phyloP scores from a whole-genome alignment of 805 yeast species.

The Debaryomyces tyrocola region DNA sequence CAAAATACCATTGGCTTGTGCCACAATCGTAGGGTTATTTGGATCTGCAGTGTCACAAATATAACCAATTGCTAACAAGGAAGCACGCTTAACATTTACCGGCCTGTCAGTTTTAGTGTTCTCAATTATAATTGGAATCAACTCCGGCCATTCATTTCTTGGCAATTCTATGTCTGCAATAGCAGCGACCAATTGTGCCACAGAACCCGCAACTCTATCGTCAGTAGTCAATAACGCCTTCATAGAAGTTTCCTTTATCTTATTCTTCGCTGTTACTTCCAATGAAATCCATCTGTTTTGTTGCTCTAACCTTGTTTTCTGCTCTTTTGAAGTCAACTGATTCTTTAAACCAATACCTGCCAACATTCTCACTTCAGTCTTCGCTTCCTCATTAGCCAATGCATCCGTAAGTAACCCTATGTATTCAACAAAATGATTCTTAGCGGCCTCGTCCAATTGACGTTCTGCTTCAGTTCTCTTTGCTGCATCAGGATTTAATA shows the following conservation, averaged over 20 bases:
- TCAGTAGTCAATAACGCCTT: constrained; percentile 62
- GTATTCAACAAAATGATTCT: constrained; percentile 74
- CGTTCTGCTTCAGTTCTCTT: constrained; percentile 77
- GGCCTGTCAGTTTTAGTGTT: constrained; percentile 81
- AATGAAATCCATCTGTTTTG: constrained; percentile 74
- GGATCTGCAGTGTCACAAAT: constrained; percentile 96
- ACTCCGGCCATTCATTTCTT: constrained; percentile 80
- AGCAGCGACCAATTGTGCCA: constrained; percentile 94
- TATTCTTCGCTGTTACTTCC: constrained; percentile 52
- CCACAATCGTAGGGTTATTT: constrained; percentile 65
- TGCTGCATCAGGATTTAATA: constrained; percentile 63
- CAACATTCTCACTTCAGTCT: constrained; percentile 82
- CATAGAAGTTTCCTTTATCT: constrained; percentile 63
- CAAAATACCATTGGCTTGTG: constrained; percentile 87
- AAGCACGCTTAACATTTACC: constrained; percentile 79
- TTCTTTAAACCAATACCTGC: constrained; percentile 89
- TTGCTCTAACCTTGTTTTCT: constrained; percentile 54
- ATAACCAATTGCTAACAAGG: constrained; percentile 87
- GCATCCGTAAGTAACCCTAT: constrained; percentile 68
- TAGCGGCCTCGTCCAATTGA: constrained; percentile 68
- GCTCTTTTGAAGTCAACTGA: constrained; percentile 81
- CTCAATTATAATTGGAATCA: constrained; percentile 80
- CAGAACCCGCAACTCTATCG: constrained; percentile 79
- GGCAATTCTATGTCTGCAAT: constrained; percentile 96
- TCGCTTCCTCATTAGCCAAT: constrained; percentile 61